Base-by-base conservation (phyloP, 192 early-diverging fungal genomes). In the Backusella circina region DNA sequence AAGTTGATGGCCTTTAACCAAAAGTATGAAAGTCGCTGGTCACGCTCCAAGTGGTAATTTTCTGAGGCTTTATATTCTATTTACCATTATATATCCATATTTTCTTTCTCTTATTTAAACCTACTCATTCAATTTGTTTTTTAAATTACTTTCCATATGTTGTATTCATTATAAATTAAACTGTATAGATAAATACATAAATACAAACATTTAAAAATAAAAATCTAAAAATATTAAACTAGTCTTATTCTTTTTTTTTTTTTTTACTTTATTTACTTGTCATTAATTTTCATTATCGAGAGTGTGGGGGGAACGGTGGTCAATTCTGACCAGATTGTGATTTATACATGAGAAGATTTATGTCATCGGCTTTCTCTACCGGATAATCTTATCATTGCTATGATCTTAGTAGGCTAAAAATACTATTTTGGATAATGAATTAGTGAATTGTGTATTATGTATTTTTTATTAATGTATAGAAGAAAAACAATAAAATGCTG, bases 1-100 rank as follows among this genome's bases (percentile, higher is more conserved):
- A 77, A 77, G 31, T 57, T 77, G 4, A 57, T 36, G 30, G 65
- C 76, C 18, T 36, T 67, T 28, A 73, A 73, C 26, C 76, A 77
- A 50, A 64, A 77, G 12, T 77, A 77, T 28, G 71, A 72, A 44
- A 18, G 36, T 9, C 76, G 76, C 12, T 77, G 65, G 39, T n/a
- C 67, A 36, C 76, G 76, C 38, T 65, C 37, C 5, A 65, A 76
- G 38, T 68, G 67, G 75, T 76, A 70, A 44, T 26, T 41, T 70
- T 37, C 23, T 5, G 7, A 35, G n/a, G 10, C 32, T 36, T 35
- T 36, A 21, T 10, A 6, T 36, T n/a, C 10, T 37, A 9, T n/a
- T 23, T 21, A 35, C 35, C 12, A 35, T 16, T 21, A 41, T 37
- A 70, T 44, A 70, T 70, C 15, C 12, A 9, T 70, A 16, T 70